These are phyloP conservation scores for Apiotrichum mycotoxinovorans DNA, from an alignment of 1,284 basidiomycete genomes.

Conservation along the genomic window DNA sequence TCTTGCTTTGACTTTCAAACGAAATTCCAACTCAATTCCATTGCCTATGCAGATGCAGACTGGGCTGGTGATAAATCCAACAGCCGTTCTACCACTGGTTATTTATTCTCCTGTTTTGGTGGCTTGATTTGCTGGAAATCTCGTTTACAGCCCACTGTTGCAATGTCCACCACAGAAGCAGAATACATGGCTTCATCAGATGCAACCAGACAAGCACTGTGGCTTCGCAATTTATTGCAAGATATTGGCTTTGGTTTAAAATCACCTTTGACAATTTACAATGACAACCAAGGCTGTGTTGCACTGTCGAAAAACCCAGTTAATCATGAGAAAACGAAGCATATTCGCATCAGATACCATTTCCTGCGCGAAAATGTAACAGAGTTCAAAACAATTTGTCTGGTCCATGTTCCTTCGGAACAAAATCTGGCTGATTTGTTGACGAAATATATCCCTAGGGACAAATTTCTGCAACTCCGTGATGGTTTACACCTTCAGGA, in stretches of 20 bases:
- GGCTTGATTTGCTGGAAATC: conserved; percentile 24
- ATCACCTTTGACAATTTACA: neutral
- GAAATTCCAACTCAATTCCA: neutral
- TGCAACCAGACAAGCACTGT: conserved; percentile 12
- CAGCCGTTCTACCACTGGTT: conserved; percentile 32
- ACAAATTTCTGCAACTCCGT: neutral
- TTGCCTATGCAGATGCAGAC: conserved; percentile 24
- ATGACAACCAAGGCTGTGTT: neutral
- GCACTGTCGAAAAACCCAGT: neutral
- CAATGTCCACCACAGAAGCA: conserved; percentile 23
- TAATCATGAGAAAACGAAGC: neutral
- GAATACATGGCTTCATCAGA: conserved; percentile 22
- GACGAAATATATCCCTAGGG: no score
- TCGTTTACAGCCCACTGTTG: conserved; percentile 24
- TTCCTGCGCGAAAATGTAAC: no score
- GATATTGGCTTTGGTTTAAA: neutral
- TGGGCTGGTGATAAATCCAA: conserved; percentile 23
- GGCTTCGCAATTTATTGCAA: conserved; percentile 6
- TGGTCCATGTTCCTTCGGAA: no score
- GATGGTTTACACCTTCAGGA: conserved; percentile 10
- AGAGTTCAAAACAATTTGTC: no score
- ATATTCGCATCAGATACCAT: neutral
- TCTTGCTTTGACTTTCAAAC: conserved; percentile 11
- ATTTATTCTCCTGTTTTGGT: conserved; percentile 24
- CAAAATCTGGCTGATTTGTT: no score